phyloP scores from a whole-genome alignment of 306 rosid species.

The Pterocarpus santalinus region DNA sequence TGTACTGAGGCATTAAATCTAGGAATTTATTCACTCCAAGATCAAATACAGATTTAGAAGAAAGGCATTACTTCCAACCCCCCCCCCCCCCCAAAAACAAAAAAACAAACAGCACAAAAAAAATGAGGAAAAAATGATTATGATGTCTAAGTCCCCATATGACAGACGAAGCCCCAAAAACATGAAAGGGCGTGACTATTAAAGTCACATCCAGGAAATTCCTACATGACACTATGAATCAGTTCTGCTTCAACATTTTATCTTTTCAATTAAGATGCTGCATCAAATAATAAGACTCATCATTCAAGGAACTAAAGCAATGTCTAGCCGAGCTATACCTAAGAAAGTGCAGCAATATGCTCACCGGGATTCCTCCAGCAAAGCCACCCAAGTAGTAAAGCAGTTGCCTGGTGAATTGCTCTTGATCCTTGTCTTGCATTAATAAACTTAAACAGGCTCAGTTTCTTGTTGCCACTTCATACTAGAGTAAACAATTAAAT shows the following conservation, averaged over 20 bases:
- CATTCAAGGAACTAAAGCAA: conserved; percentile 51
- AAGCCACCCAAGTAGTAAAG: conserved; percentile 92
- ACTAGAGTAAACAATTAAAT: background rate
- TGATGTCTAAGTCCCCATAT: conserved; percentile 18
- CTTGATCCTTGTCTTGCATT: conserved; percentile 93
- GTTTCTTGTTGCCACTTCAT: conserved; percentile 49
- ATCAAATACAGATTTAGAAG: conserved; percentile 7
- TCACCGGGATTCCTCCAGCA: conserved; percentile 99
- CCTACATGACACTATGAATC: background rate
- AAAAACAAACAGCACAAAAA: background rate
- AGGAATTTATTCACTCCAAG: conserved; percentile 21
- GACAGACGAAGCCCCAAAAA: conserved; percentile 25
- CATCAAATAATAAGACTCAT: conserved; percentile 8
- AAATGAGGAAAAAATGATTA: background rate
- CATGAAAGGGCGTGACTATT: conserved; percentile 2
- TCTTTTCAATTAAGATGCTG: conserved; percentile 3
- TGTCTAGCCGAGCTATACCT: conserved; percentile 84
- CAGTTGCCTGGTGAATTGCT: conserved; percentile 86
- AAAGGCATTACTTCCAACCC: background rate
- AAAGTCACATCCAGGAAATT: conserved; percentile 8
- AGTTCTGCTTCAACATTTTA: background rate
- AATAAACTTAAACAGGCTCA: conserved; percentile 48
- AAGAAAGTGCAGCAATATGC: conserved; percentile 89
- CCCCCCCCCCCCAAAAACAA: too few species aligned
- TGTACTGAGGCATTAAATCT: background rate